These are phyloP conservation scores for Pisolithus microcarpus DNA, from an alignment of 768 basidiomycete genomes.

Conservation along the genomic window DNA sequence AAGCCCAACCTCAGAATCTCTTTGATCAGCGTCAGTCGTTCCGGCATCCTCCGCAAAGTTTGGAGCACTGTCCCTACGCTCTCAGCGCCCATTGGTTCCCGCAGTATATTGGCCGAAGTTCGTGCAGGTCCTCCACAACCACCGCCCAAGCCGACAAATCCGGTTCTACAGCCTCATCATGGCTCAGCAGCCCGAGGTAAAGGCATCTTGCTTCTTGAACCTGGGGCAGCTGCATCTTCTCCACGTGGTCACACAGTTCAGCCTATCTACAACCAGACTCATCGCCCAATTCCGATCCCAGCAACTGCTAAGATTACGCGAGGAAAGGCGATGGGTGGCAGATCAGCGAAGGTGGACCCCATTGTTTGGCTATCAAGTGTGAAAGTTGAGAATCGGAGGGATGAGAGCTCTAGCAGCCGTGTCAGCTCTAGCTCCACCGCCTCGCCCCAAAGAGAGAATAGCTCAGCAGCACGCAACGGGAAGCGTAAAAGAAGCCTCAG, in stretches of 20 bases:
- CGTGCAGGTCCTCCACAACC: constrained; percentile 42
- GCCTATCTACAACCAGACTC: constrained; percentile 1
- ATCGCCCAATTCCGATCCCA: constrained; percentile 16
- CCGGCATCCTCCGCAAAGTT: constrained; percentile 43
- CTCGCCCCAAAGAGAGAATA: constrained; percentile 17
- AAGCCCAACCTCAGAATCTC: constrained; percentile 20
- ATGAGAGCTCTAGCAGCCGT: constrained; percentile 51
- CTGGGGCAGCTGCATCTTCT: constrained; percentile 26
- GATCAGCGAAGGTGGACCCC: constrained; percentile 52
- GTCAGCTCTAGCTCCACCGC: constrained; percentile 41
- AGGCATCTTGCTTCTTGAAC: constrained; percentile 21
- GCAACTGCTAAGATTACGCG: constrained; percentile 39
- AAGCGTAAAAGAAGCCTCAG: constrained; percentile 44
- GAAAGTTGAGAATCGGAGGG: constrained; percentile 50
- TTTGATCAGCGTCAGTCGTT: constrained; percentile 37
- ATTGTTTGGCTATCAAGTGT: constrained; percentile 70
- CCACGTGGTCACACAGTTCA: constrained; percentile 8
- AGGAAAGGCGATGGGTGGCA: constrained; percentile 40
- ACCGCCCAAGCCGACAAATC: constrained; percentile 17
- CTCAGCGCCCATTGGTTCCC: constrained; percentile 61
- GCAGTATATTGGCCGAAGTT: constrained; percentile 65
- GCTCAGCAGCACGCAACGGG: constrained; percentile 5
- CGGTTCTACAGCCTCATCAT: constrained; percentile 27
- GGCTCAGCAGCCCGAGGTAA: constrained; percentile 29
- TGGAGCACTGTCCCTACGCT: constrained; percentile 38